Percentiles rank a stretch among this genome's conserved stretches.
phyloP scores from a whole-genome alignment of 805 yeast genomes.

The Peterozyma xylosa region DNA sequence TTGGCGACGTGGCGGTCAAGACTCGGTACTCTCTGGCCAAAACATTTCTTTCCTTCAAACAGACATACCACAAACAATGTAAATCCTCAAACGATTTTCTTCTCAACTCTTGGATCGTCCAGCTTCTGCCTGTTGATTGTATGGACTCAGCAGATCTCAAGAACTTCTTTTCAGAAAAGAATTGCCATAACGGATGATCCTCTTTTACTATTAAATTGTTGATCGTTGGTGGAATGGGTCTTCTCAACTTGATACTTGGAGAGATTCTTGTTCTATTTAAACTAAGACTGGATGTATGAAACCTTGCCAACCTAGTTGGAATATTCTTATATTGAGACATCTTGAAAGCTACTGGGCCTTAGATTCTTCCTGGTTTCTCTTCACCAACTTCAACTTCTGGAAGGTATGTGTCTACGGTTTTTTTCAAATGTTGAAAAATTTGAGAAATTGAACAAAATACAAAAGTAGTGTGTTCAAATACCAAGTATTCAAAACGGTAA shows the following conservation, averaged over 20 bases:
- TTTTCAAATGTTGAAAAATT: no score
- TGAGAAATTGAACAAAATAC: no score
- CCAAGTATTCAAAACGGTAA: no score
- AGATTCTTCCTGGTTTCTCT: no score
- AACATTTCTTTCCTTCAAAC: conserved; percentile 75
- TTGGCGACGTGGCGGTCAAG: conserved; percentile 20
- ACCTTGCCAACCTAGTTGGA: conserved; percentile 11
- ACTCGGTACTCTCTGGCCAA: conserved; percentile 61
- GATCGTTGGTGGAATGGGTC: conserved; percentile 82
- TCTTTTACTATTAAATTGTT: conserved; percentile 65
- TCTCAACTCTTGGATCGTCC: conserved; percentile 86
- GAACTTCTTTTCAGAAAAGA: conserved; percentile 59
- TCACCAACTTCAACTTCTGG: no score
- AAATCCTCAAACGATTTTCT: conserved; percentile 87
- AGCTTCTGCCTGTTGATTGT: conserved; percentile 56
- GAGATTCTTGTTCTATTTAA: conserved; percentile 33
- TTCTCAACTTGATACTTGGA: conserved; percentile 47
- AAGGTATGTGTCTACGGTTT: no score
- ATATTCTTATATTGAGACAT: neutral
- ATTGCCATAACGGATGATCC: conserved; percentile 94
- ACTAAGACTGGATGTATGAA: conserved; percentile 27
- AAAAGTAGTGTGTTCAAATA: no score
- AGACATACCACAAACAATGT: conserved; percentile 85
- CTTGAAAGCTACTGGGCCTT: no score
- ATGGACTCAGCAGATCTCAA: conserved; percentile 52